Evolutionary conservation across 148 eudicot genomes (phyloP), one percentile per base, ranked within the genome.

Genomic region (Beta vulgaris): DNA sequence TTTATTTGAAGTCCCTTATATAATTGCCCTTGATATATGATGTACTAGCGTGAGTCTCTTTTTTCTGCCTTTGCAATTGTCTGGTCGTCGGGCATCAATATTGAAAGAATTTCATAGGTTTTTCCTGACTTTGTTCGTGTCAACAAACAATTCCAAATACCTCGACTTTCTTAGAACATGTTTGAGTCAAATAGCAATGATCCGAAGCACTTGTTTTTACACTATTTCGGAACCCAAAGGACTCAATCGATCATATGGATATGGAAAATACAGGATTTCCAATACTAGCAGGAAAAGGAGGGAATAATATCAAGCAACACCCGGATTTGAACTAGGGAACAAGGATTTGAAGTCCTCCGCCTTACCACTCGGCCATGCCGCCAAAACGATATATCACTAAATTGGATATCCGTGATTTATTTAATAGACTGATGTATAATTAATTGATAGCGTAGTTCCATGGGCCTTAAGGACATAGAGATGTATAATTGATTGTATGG

Each of bases 201-300:
- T 64, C 35, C 44, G 69, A 64, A 64, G 69, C 44, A 64, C 69
- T 64, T 64, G 44, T 29, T 13, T 34, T 64, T 64, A 64, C 69
- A 36, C 69, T 64, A 64, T 64, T 35, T 64, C 49, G 49, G 29
- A 66, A 66, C 39, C 70, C 70, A 31, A 66, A 66, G 46, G 51
- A 68, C 72, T 68, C 55, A 68, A 28, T 40, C 72, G 72, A n/a
- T n/a, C n/a, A n/a, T 68, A 68, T 44, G 55, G 53, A 68, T 68
- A 68, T 42, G 72, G 54, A 68, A 68, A 68, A 68, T 44, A 68
- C 72, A 43, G 7, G 72, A 68, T 68, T 68, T 68, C 72, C 51
- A 68, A 34, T 7, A 61, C 61, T 62, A 31, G 15, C 67, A 34
- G 8, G 39, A 62, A 62, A 62, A 23, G 32, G 32, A 23, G 61